Conservation (phyloP, 441 rosid genomes). For the Aquilaria agallochum region DNA sequence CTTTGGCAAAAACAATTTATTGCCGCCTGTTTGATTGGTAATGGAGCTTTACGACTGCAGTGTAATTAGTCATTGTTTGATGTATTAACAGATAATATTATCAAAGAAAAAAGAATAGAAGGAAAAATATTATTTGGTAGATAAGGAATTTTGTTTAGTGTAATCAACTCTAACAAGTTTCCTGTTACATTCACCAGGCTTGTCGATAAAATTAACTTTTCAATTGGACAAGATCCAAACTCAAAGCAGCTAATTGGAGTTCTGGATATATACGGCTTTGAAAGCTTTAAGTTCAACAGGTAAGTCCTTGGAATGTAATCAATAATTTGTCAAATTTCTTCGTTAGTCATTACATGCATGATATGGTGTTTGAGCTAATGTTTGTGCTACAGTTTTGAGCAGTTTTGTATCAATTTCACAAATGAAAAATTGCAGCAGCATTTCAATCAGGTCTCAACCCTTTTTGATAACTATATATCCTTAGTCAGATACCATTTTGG, state of each 20-base stretch:
- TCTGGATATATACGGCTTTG: constrained; percentile 81
- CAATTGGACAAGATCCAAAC: constrained; percentile 81
- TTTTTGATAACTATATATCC: constrained; percentile 4
- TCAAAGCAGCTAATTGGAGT: constrained; percentile 73
- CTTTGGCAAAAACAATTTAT: constrained; percentile 66
- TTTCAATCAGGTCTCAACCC: constrained; percentile 60
- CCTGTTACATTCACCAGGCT: constrained; percentile 39
- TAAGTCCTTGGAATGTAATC: constrained; percentile 22
- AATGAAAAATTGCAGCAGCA: constrained; percentile 83
- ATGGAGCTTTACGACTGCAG: constrained; percentile 7
- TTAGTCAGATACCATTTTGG: constrained; percentile 1
- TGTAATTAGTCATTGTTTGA: constrained; percentile 4
- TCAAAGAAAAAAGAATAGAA: background rate
- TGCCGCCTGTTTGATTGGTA: constrained; percentile 83
- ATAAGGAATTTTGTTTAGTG: background rate
- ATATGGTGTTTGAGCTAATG: constrained; percentile 13
- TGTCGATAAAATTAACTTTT: constrained; percentile 68
- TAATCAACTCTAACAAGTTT: constrained; percentile 11
- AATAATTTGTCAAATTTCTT: background rate
- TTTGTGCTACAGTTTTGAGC: constrained; percentile 52
- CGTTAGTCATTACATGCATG: background rate
- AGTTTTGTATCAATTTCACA: constrained; percentile 75
- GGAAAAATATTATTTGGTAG: constrained; percentile 10
- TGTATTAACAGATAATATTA: background rate
- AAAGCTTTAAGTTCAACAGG: constrained; percentile 78